phyloP scores from a whole-genome alignment of 2,329 filamentous ascomycete genomes.

The Nectriaceae sp. region DNA sequence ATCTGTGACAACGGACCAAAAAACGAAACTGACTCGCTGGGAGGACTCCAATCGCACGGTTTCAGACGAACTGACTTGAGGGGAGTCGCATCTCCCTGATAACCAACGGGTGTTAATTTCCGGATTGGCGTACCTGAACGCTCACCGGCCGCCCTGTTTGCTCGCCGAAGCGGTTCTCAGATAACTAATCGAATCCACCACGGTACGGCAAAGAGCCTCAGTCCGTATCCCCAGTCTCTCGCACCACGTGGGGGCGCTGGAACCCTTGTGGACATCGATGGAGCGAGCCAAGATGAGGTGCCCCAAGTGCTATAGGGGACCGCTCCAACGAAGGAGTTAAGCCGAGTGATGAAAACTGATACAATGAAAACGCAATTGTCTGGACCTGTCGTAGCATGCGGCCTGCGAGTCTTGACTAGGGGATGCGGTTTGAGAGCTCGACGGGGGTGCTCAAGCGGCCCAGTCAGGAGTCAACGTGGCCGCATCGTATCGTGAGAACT shows the following conservation, averaged over 20 bases:
- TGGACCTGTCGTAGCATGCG: background rate
- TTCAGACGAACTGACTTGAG: background rate
- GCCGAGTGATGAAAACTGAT: slow-evolving; percentile 15
- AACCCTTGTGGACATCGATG: background rate
- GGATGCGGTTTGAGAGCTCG: slow-evolving; percentile 7
- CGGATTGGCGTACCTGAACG: background rate
- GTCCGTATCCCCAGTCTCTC: slow-evolving; percentile 7
- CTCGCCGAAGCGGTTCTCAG: too few species aligned
- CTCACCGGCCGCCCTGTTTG: too few species aligned
- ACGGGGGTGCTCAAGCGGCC: slow-evolving; percentile 16
- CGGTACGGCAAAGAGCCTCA: slow-evolving; percentile 10
- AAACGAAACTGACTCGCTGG: background rate
- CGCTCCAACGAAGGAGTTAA: slow-evolving; percentile 1
- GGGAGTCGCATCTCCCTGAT: background rate
- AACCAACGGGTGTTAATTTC: background rate
- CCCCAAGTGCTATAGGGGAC: slow-evolving; percentile 15
- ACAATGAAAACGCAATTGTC: slow-evolving; percentile 20
- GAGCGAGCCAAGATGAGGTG: slow-evolving; percentile 23
- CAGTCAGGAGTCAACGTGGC: slow-evolving; percentile 18
- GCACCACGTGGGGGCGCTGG: slow-evolving; percentile 24
- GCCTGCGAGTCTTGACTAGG: background rate
- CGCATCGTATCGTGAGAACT: slow-evolving; percentile 9
- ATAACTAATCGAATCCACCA: too few species aligned
- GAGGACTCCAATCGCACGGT: slow-evolving; percentile 6
- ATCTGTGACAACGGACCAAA: slow-evolving; percentile 20